Conservation (phyloP, 306 rosid species). For the Trifolium subterraneum region DNA sequence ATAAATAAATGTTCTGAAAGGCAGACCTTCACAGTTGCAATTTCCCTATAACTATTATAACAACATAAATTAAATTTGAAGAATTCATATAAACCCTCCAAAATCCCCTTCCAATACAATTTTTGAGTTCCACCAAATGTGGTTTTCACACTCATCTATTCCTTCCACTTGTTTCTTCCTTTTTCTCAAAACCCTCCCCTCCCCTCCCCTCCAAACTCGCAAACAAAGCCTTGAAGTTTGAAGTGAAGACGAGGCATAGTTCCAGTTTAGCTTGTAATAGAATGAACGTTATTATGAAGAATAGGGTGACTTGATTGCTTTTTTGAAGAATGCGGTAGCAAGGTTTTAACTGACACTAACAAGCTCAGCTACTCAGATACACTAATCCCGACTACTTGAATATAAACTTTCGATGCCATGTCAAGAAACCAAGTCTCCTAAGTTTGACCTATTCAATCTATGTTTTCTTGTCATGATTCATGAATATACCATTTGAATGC, state of each 20-base stretch:
- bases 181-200: too few relatives aligned
- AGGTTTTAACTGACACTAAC: background rate
- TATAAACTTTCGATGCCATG: background rate
- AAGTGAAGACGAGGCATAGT: background rate
- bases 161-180: too few relatives aligned
- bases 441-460: slow-evolving; percentile 25
- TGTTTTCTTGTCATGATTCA: background rate
- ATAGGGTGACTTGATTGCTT: background rate
- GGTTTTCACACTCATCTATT: too few relatives aligned
- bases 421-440: slow-evolving; percentile 1
- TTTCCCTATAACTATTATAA: slow-evolving; percentile 22
- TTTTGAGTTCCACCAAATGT: too few relatives aligned
- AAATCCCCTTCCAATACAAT: too few relatives aligned
- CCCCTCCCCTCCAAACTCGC: too few relatives aligned
- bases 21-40: slow-evolving; percentile 12
- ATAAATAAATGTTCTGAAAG: slow-evolving; percentile 32
- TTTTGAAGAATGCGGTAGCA: background rate
- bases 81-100: too few relatives aligned
- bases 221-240: too few relatives aligned
- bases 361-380: background rate
- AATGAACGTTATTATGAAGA: background rate
- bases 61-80: too few relatives aligned
- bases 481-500: slow-evolving; percentile 16
- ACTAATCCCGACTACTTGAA: slow-evolving; percentile 9
- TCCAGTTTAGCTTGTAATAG: background rate